Percentiles rank a stretch among this genome's conserved stretches.
phyloP scores from a whole-genome alignment of 192 early-diverging fungal species.

The Funneliformis geosporum region DNA sequence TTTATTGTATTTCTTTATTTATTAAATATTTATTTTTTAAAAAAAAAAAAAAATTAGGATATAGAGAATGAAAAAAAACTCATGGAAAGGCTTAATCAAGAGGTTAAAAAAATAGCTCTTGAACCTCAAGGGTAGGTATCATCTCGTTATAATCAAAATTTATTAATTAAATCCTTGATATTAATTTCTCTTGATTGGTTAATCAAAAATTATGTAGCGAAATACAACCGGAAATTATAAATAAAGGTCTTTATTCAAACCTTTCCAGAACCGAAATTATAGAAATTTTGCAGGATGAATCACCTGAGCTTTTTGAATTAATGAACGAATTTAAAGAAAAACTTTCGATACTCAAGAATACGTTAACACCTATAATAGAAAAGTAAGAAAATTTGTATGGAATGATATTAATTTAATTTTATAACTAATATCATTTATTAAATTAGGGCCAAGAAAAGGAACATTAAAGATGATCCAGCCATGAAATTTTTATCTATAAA shows the following conservation, averaged over 20 bases:
- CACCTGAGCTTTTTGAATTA: slow-evolving; percentile 73
- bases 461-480: slow-evolving; percentile 32
- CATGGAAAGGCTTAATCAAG: slow-evolving; percentile 53
- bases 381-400: slow-evolving; percentile 31
- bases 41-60: slow-evolving; percentile 34
- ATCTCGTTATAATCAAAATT: background rate
- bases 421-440: slow-evolving; percentile 1
- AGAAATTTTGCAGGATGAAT: slow-evolving; percentile 67
- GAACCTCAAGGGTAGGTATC: slow-evolving; percentile 36
- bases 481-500: slow-evolving; percentile 45
- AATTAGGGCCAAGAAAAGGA: slow-evolving; percentile 30
- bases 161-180: background rate
- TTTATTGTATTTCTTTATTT: too few species aligned
- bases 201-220: background rate
- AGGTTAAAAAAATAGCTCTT: slow-evolving; percentile 50
- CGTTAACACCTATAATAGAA: slow-evolving; percentile 33
- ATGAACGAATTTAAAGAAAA: slow-evolving; percentile 63
- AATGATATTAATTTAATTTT: background rate
- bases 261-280: slow-evolving; percentile 63
- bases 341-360: slow-evolving; percentile 38
- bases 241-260: slow-evolving; percentile 44
- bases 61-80: slow-evolving; percentile 49
- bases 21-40: background rate
- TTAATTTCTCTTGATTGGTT: background rate
- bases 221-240: background rate